phyloP scores from a whole-genome alignment of 140 eudicot genomes.

The Bidens hawaiensis region DNA sequence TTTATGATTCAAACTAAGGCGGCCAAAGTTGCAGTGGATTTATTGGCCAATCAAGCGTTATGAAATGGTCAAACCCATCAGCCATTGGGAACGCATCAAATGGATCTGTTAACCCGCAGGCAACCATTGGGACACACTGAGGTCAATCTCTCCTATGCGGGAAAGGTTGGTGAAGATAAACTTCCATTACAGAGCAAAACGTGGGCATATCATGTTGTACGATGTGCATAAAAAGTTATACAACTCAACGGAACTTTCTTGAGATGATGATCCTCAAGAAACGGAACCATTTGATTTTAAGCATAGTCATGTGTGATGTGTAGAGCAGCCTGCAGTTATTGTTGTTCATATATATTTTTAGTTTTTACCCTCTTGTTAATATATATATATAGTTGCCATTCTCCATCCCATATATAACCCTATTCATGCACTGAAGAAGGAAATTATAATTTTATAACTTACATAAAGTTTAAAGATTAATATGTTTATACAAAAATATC shows the following conservation, averaged over 20 bases:
- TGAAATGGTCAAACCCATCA: neutral
- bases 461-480: no score
- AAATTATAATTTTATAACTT: no score
- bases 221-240: constrained; percentile 12
- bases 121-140: neutral
- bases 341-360: neutral
- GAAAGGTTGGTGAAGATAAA: constrained; percentile 12
- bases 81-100: constrained; percentile 2
- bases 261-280: neutral
- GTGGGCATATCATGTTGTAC: constrained; percentile 3
- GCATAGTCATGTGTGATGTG: neutral
- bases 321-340: neutral
- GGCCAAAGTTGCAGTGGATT: neutral
- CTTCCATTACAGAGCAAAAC: neutral
- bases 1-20: constrained; percentile 13
- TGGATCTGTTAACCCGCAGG: constrained; percentile 1
- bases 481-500: no score
- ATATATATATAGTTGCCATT: no score
- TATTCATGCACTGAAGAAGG: no score
- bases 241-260: constrained; percentile 6
- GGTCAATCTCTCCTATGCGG: constrained; percentile 3
- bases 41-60: neutral
- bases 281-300: neutral
- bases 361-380: no score
- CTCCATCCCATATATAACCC: no score